Conservation (phyloP, 768 basidiomycete species). For the Lentinus tigrinus region DNA sequence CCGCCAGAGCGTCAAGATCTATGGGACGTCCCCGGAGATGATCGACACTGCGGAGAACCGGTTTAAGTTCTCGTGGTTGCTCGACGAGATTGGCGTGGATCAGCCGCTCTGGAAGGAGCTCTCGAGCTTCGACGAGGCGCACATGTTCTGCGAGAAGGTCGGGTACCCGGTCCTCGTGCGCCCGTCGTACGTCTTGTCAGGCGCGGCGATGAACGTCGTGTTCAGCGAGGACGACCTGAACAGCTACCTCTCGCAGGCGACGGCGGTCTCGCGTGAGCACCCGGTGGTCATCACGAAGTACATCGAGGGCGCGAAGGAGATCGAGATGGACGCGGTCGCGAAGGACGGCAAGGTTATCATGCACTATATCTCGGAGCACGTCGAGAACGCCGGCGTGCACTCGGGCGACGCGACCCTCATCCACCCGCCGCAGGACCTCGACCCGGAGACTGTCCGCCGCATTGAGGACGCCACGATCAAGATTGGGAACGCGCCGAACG, state of each 20-base stretch:
- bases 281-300: conserved; percentile 99
- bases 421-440: conserved; percentile 96
- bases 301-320: conserved; percentile 99
- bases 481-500: conserved; percentile 96
- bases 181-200: conserved; percentile 98
- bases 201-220: conserved; percentile 99
- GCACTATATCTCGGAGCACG: conserved; percentile 99
- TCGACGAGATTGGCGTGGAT: conserved; percentile 98
- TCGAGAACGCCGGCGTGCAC: conserved; percentile 98
- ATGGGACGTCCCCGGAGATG: conserved; percentile 99
- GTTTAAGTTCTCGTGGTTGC: conserved; percentile 97
- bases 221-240: conserved; percentile 88
- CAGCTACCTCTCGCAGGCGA: conserved; percentile 91
- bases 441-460: conserved; percentile 92
- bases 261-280: conserved; percentile 93
- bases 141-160: conserved; percentile 87
- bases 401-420: conserved; percentile 98
- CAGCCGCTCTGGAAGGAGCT: conserved; percentile 98
- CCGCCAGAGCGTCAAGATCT: conserved; percentile 97
- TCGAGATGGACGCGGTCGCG: conserved; percentile 99
- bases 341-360: conserved; percentile 97
- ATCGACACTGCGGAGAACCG: conserved; percentile 99
- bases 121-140: conserved; percentile 85
- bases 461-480: conserved; percentile 97
- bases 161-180: conserved; percentile 95